phyloP scores from a whole-genome alignment of 192 early-diverging fungal genomes.

The Haplosporangium gracile region DNA sequence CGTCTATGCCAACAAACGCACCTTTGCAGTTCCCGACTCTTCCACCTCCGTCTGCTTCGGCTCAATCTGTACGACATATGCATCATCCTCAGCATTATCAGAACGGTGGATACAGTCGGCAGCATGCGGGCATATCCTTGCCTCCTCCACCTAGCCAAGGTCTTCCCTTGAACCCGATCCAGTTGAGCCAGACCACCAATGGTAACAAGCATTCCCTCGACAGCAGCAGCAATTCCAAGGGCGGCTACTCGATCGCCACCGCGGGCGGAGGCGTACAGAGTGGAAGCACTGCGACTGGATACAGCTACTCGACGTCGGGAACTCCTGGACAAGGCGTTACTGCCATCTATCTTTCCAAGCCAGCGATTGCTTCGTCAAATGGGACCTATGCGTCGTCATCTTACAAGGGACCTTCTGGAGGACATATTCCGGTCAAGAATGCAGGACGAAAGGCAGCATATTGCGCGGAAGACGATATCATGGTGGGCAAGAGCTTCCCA shows the following conservation, averaged over 20 bases:
- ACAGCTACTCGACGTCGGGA: constrained; percentile 16
- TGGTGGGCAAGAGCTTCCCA: constrained; percentile 11
- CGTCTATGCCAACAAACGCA: background rate
- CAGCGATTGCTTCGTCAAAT: constrained; percentile 13
- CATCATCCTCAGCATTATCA: constrained; percentile 13
- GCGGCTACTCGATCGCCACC: constrained; percentile 5
- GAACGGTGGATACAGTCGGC: constrained; percentile 8
- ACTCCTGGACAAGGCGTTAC: constrained; percentile 23
- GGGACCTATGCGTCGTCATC: background rate
- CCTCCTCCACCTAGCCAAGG: constrained; percentile 32
- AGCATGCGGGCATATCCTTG: background rate
- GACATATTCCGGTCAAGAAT: background rate
- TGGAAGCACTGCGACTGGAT: constrained; percentile 26
- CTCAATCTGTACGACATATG: constrained; percentile 23
- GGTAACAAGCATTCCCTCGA: constrained; percentile 7
- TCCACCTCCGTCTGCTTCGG: constrained; percentile 41
- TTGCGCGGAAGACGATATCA: constrained; percentile 21
- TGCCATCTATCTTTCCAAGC: constrained; percentile 48
- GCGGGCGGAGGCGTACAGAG: constrained; percentile 1
- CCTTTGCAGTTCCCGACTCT: constrained; percentile 31
- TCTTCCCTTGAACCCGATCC: constrained; percentile 15
- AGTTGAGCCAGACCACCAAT: background rate
- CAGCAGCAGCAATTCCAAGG: background rate
- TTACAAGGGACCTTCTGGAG: background rate
- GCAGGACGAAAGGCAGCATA: constrained; percentile 6